Evolutionary conservation across 2,329 filamentous ascomycete species (phyloP), one percentile per base, ranked within the genome.

Genomic region (Fusarium praegraminearum): DNA sequence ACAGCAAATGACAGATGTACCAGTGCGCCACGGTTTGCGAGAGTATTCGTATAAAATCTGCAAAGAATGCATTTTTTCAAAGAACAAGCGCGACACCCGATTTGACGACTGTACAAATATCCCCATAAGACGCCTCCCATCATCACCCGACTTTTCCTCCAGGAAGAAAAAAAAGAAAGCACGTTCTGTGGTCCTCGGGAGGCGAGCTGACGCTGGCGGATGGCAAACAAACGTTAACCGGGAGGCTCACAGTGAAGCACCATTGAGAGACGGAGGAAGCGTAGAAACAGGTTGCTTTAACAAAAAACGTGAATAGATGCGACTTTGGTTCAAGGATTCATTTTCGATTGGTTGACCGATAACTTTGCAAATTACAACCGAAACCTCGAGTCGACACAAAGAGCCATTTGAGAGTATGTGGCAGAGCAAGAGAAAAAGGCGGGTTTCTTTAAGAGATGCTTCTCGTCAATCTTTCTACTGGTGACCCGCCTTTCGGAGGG

Each of bases 401-500:
- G 76, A 79, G 77, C 74, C 78, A 80, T 78, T 77, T 70, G 75
- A 75, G 76, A 78, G 77, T 79, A 80, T 80, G 79, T 80, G 78
- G 80, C 77, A 80, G 73, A 80, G 76, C 72, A 78, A 72, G 76
- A 76, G 74, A 71, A 77, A 72, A 77, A 76, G 70, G 72, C 70
- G 77, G 68, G 65, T 75, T 76, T 75, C 74, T 73, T 71, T 69
- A 77, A 52, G 70, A 70, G 62, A 73, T 70, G 72, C 76, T 77
- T 76, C 77, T 79, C 75, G 69, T 65, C 64, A 69, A 71, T 71
- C 76, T 63, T 76, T 85, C 84, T 89, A 90, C 83, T 88, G 84
- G 78, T 87, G 85, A 77, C 86, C 87, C 78, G 87, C 85, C 88
- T 94, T 94, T 83, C 91, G 89, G 83, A 96, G 90, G 79, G 91